Conservation (phyloP, 2,329 filamentous ascomycete genomes). For the Fusarium proliferatum region DNA sequence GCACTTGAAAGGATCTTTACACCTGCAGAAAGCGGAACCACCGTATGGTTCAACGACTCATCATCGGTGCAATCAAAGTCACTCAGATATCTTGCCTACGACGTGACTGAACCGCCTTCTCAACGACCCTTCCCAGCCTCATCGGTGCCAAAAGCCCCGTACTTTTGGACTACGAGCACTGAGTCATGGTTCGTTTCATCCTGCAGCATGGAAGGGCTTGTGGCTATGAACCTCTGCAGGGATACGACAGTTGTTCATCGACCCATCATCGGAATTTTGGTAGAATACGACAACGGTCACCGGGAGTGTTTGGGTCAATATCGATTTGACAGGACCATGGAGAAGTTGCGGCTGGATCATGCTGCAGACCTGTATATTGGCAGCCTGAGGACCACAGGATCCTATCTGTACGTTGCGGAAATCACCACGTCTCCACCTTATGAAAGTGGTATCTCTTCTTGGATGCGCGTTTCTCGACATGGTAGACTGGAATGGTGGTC, state of each 20-base stretch:
- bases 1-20: rapidly evolving
- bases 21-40: not conserved
- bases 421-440: rapidly evolving
- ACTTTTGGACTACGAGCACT: not conserved
- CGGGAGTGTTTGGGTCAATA: not conserved
- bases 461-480: not conserved
- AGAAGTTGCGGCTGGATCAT: not conserved
- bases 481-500: not conserved
- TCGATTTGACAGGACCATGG: not conserved
- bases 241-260: not conserved
- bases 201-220: not conserved
- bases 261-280: rapidly evolving
- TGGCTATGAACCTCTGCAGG: not conserved
- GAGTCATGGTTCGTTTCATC: not conserved
- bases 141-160: not conserved
- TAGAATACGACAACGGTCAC: not conserved
- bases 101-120: not conserved
- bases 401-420: not conserved
- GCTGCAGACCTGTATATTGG: not conserved
- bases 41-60: not conserved
- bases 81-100: not conserved
- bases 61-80: not conserved
- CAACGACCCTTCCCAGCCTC: not conserved
- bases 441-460: not conserved
- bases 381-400: not conserved